Base-by-base conservation (phyloP, 805 yeast species). In the Candida jianshihensis region DNA sequence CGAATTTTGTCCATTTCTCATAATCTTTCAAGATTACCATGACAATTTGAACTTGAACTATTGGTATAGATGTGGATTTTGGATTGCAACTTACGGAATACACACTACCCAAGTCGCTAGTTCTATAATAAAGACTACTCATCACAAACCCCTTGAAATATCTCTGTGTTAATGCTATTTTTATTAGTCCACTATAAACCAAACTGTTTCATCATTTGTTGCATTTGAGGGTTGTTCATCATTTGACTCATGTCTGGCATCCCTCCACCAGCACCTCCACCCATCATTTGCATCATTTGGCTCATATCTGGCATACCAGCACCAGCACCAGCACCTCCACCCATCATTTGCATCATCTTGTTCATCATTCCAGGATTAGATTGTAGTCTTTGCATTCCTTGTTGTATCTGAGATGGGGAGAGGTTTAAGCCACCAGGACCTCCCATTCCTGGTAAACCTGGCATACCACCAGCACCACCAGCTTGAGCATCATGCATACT, bases 321-420 rank as follows among this genome's bases (percentile, higher is more conserved):
- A 24, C 73, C 75, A 10, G 60, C 71, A 9, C 60, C 71, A 26
- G 57, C 61, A 14, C 66, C 67, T 26, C 68, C 63, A 31, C 61
- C 61, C 59, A 73, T 69, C 76, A 69, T 71, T 44, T 71, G 64
- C 81, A 78, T 74, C 73, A 75, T 71, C 39, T 70, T 70, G 49
- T 78, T 76, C 87, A 81, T 80, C 75, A 81, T 68, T 11, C 80
- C 75, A 22, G 90, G 89, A 51, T 81, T 81, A 45, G 74, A 75
- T 67, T 76, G 79, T 59, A 80, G 53, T 38, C 71, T 73, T 44
- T 72, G 77, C 75, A 78, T 73, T 26, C 78, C 76, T 44, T 62
- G 65, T 44, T 64, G 67, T 57, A 64, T 61, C 59, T 63, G 63
- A 33, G 61, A 57, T 30, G 45, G 38, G n/a, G n/a, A n/a, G n/a